These are phyloP conservation scores for Metarhizium anisopliae DNA, from an alignment of 2,329 filamentous ascomycete genomes.

Conservation along the genomic window DNA sequence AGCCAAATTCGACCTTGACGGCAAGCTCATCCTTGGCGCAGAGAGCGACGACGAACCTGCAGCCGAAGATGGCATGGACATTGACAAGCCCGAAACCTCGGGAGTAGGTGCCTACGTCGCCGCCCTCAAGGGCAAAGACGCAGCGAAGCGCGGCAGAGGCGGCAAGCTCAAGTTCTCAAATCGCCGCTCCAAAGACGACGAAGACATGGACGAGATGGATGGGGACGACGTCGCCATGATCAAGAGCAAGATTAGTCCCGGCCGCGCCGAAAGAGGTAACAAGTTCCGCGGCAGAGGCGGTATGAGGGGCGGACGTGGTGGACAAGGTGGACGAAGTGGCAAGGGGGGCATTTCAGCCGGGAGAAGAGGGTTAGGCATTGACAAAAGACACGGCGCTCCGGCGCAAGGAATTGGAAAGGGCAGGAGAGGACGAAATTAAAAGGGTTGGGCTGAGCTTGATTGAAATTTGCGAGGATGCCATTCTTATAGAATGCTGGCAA, in stretches of 20 bases:
- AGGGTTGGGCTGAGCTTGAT: neutral
- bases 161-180: constrained; percentile 67
- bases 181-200: constrained; percentile 38
- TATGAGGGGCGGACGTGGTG: constrained; percentile 21
- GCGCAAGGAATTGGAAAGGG: constrained; percentile 33
- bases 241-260: constrained; percentile 38
- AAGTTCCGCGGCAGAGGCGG: constrained; percentile 21
- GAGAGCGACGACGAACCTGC: constrained; percentile 38
- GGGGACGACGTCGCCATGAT: constrained; percentile 42
- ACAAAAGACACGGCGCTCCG: constrained; percentile 35
- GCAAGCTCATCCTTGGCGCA: constrained; percentile 68
- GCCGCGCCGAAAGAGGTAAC: constrained; percentile 19
- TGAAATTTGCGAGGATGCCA: neutral
- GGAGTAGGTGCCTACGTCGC: constrained; percentile 63
- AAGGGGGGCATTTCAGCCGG: constrained; percentile 37
- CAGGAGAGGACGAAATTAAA: constrained; percentile 14
- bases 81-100: constrained; percentile 53
- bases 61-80: constrained; percentile 48
- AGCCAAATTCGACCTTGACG: constrained; percentile 65
- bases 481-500: neutral
- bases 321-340: constrained; percentile 32
- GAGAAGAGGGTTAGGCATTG: constrained; percentile 40
- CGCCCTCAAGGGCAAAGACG: constrained; percentile 59
- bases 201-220: constrained; percentile 44
- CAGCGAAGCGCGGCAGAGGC: constrained; percentile 53